These are phyloP conservation scores for Heritiera littoralis DNA, from an alignment of 345 rosid species.

Conservation along the genomic window DNA sequence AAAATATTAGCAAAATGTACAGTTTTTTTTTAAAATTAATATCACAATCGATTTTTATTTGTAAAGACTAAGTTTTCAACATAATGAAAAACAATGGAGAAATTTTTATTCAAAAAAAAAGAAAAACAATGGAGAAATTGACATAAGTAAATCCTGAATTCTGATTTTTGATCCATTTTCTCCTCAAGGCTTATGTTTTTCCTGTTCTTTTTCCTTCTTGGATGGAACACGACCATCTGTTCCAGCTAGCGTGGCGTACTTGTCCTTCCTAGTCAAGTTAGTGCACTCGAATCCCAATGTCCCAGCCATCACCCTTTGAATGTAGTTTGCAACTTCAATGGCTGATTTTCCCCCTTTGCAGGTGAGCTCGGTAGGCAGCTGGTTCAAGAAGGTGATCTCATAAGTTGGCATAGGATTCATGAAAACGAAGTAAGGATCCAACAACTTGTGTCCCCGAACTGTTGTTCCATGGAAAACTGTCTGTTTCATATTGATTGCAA, in stretches of 20 bases:
- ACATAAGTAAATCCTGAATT: constrained; percentile 9
- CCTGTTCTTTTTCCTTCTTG: constrained; percentile 39
- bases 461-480: constrained; percentile 83
- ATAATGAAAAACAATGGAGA: constrained; percentile 9
- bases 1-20: not conserved
- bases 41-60: constrained; percentile 16
- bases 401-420: constrained; percentile 90
- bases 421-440: constrained; percentile 90
- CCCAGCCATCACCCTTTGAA: constrained; percentile 83
- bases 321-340: constrained; percentile 87
- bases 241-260: constrained; percentile 86
- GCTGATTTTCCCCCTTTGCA: constrained; percentile 81
- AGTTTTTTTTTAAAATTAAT: not conserved
- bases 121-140: constrained; percentile 7
- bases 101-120: too few species aligned
- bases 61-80: not conserved
- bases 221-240: constrained; percentile 74
- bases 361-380: constrained; percentile 74
- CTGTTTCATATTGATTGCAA: constrained; percentile 80
- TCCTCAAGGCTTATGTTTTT: constrained; percentile 17
- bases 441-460: constrained; percentile 68
- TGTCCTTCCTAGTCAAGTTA: constrained; percentile 84
- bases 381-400: constrained; percentile 90
- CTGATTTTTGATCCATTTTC: not conserved
- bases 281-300: constrained; percentile 93